Conservation (phyloP, 1,284 basidiomycete species). For the Moniliophthora roreri region DNA sequence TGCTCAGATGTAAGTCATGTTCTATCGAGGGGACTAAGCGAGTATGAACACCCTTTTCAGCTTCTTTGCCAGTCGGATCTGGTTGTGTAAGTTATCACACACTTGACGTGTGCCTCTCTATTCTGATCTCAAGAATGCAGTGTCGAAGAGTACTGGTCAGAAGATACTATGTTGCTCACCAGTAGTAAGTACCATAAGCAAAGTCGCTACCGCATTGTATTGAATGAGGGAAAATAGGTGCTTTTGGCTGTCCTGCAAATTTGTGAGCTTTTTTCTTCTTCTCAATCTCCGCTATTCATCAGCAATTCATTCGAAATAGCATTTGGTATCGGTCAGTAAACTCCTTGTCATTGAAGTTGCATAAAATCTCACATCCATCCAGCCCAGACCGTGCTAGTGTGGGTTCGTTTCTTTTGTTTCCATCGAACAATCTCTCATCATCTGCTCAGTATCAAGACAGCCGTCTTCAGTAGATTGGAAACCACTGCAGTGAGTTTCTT, state of each 20-base stretch:
- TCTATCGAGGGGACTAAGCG: not conserved
- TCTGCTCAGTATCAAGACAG: not conserved
- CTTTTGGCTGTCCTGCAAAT: not conserved
- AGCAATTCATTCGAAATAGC: not conserved
- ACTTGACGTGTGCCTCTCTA: not conserved
- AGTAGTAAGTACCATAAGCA: not conserved
- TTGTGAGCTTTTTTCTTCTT: not conserved
- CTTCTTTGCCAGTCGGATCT: slow-evolving; percentile 3
- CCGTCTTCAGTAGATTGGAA: not conserved
- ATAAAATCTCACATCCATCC: not conserved
- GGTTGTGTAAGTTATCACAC: not conserved
- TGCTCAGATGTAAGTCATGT: not conserved
- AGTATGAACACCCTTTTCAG: not conserved
- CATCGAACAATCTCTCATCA: not conserved
- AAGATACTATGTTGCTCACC: not conserved
- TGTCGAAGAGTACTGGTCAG: not conserved
- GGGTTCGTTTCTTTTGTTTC: not conserved
- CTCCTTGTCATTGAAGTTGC: not conserved
- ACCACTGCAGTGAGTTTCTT: not conserved
- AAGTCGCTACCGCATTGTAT: not conserved
- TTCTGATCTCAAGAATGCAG: not conserved
- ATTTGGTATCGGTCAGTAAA: slow-evolving; percentile 1
- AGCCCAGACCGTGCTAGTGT: slow-evolving; percentile 7
- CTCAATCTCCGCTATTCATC: not conserved
- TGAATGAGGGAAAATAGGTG: not conserved